Evolutionary conservation across 2,329 filamentous ascomycete genomes (phyloP).

Genomic region (Colletotrichum lentis): DNA sequence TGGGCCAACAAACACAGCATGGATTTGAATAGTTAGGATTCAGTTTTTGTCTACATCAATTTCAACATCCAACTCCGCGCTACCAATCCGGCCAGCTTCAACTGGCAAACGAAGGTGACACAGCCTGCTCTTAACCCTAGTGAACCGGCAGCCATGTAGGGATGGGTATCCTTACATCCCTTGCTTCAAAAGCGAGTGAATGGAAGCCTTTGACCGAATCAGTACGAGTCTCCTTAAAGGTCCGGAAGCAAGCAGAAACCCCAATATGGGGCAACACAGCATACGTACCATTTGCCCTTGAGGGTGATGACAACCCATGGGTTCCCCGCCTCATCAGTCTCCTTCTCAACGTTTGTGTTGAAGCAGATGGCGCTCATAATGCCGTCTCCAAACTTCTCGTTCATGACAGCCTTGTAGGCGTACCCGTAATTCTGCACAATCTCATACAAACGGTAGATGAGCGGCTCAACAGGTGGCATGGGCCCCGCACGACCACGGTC

Average conservation of each 20-base stretch:
- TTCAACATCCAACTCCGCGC: background rate
- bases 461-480: slow-evolving; percentile 84
- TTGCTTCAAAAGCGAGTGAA: slow-evolving; percentile 48
- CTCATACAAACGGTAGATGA: slow-evolving; percentile 92
- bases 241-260: background rate
- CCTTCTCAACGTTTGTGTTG: slow-evolving; percentile 90
- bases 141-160: background rate
- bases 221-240: slow-evolving; percentile 4
- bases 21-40: no score
- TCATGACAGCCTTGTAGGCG: slow-evolving; percentile 92
- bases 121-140: background rate
- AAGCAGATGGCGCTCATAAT: slow-evolving; percentile 98
- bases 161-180: background rate
- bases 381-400: slow-evolving; percentile 93
- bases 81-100: background rate
- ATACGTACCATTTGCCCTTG: slow-evolving; percentile 81
- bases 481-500: slow-evolving; percentile 81
- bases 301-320: slow-evolving; percentile 87
- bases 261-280: slow-evolving; percentile 56
- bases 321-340: slow-evolving; percentile 82
- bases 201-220: slow-evolving; percentile 45
- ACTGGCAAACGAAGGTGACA: background rate
- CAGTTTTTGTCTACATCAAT: background rate
- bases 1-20: no score
- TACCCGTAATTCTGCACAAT: slow-evolving; percentile 97